These are phyloP conservation scores for Trifolium pratense DNA, from an alignment of 306 rosid species.

Conservation along the genomic window DNA sequence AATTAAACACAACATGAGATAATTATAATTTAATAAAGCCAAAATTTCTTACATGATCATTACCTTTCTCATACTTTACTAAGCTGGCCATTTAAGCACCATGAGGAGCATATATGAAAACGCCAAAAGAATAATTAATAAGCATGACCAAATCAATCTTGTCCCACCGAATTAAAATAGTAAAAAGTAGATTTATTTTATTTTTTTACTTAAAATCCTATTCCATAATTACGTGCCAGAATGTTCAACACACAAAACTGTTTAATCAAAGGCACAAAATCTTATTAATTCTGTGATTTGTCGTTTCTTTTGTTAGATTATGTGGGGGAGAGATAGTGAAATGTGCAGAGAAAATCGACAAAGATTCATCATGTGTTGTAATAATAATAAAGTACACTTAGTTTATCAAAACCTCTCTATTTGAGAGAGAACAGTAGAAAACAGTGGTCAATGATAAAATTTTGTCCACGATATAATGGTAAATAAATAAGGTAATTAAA, in stretches of 20 bases:
- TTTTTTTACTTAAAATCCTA: slow-evolving; percentile 37
- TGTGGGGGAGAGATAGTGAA: neutral
- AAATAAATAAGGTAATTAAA: too few relatives aligned
- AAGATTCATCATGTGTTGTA: neutral
- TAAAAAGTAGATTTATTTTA: neutral
- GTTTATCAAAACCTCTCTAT: too few relatives aligned
- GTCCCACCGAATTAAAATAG: slow-evolving; percentile 19
- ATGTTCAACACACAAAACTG: slow-evolving; percentile 55
- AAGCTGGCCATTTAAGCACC: slow-evolving; percentile 52
- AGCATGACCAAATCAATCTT: slow-evolving; percentile 49
- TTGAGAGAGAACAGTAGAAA: too few relatives aligned
- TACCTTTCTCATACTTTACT: slow-evolving; percentile 40
- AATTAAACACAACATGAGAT: neutral
- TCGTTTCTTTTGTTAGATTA: slow-evolving; percentile 60
- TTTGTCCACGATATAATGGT: too few relatives aligned
- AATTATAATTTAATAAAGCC: slow-evolving; percentile 31
- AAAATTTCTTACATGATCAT: slow-evolving; percentile 40
- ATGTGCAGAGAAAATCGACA: neutral
- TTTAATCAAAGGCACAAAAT: slow-evolving; percentile 54
- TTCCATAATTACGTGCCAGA: slow-evolving; percentile 67
- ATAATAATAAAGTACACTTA: too few relatives aligned
- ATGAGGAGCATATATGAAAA: slow-evolving; percentile 24
- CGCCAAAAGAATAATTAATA: slow-evolving; percentile 47
- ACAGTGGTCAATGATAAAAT: too few relatives aligned
- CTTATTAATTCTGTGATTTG: slow-evolving; percentile 68